Evolutionary conservation across 2,329 filamentous ascomycete species (phyloP).

Genomic region (Curvularia spicifera): DNA sequence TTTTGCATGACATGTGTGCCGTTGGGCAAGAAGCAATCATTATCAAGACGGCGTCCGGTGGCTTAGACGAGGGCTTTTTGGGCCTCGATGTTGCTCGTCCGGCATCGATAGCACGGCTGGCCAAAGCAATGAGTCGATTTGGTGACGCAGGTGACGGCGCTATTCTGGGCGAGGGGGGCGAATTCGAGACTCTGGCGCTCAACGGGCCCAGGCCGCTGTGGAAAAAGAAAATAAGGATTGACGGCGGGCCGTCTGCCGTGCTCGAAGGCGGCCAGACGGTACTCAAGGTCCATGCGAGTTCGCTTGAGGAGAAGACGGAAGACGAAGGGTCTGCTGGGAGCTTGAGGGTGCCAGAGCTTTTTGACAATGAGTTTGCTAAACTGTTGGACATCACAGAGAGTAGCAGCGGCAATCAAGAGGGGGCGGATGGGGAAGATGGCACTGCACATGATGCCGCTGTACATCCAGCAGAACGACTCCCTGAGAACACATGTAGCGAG

Average conservation of each 20-base stretch:
- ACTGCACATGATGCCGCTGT: constrained; percentile 1
- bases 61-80: constrained; percentile 78
- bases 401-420: constrained; percentile 5
- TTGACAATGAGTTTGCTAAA: constrained; percentile 68
- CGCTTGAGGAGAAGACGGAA: constrained; percentile 57
- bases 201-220: constrained; percentile 78
- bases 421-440: constrained; percentile 9
- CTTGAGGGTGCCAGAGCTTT: constrained; percentile 66
- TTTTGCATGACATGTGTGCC: constrained; percentile 81
- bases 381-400: constrained; percentile 37
- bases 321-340: constrained; percentile 27
- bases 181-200: constrained; percentile 92
- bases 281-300: constrained; percentile 67
- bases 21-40: constrained; percentile 85
- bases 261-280: constrained; percentile 82
- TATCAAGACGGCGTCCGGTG: constrained; percentile 92
- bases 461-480: constrained; percentile 10
- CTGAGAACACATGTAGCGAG: constrained; percentile 23
- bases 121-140: constrained; percentile 69
- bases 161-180: constrained; percentile 88
- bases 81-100: constrained; percentile 78
- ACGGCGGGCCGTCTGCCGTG: constrained; percentile 59
- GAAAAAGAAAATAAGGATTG: constrained; percentile 71
- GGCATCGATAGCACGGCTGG: constrained; percentile 55
- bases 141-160: constrained; percentile 70